Evolutionary conservation across 129 eudicot genomes (phyloP), one percentile per base, ranked within the genome.

Genomic region (Ambrosia trifida): DNA sequence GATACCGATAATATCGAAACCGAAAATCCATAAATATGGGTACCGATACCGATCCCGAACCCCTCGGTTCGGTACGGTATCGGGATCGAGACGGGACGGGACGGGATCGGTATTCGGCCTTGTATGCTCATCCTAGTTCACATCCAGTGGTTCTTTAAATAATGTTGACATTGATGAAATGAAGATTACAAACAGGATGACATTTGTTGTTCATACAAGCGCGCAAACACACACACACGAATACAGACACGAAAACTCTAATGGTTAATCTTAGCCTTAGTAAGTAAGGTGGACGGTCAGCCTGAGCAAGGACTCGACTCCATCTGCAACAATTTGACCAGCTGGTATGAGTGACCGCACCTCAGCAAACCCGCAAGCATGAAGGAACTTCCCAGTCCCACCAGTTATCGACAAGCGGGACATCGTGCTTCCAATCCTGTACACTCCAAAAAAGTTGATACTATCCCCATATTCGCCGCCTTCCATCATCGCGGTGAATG

Each of bases 281-380:
- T 87, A 83, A 31, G 72, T 78, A 71, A 94, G 95, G 76, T 89
- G 95, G 4, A 94, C 81, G 18, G 87, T 72, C 13, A 94, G 80
- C 90, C 98, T 89, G 61, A 94, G 70, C 87, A 94, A 73, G 7
- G 95, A 82, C 90, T 94, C 90, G 1, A 84, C 88, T 0, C 98
- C 98, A 78, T 94, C 98, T 0, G 80, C 72, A 13, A 89, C 87
- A 45, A 78, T 83, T 81, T 94, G 98, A 44, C 96, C 98, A 3
- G 95, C 80, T 0, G 98, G 98, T 57, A 94, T 84, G 28, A 94
- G 89, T 11, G 98, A 81, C 30, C 98, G 83, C 66, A 94, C 41
- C 89, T 94, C 98, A 2, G 96, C 98, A 50, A 94, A 94, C 43
- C 98, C 98, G 32, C 98, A 89, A 11, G 96, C 96, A 18, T 89